Evolutionary conservation across 2,329 filamentous ascomycete species (phyloP).

Genomic region (Ophiocordyceps unilateralis): DNA sequence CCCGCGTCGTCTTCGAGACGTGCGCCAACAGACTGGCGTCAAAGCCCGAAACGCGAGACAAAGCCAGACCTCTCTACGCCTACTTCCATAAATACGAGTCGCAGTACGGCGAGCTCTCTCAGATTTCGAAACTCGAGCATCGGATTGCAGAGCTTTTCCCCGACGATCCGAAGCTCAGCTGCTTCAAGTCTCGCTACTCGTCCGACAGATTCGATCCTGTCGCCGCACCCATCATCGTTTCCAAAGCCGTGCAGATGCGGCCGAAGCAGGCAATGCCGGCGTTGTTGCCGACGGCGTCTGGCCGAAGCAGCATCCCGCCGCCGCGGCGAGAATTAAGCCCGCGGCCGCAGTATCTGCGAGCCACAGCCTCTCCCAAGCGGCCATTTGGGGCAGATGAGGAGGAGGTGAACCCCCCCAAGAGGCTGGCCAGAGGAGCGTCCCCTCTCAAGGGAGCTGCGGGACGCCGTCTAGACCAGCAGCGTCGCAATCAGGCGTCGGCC

Average conservation of each 20-base stretch:
- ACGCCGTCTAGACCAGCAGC: constrained; percentile 65
- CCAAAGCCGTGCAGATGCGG: constrained; percentile 59
- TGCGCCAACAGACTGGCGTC: constrained; percentile 68
- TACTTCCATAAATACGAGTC: constrained; percentile 96
- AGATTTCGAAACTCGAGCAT: constrained; percentile 79
- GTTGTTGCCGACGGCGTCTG: constrained; percentile 29
- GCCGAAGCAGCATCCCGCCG: constrained; percentile 26
- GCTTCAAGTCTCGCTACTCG: constrained; percentile 63
- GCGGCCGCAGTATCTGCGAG: constrained; percentile 27
- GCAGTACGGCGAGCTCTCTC: constrained; percentile 78
- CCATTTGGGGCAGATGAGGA: constrained; percentile 54
- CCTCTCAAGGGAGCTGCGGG: constrained; percentile 84
- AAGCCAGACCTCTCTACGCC: constrained; percentile 69
- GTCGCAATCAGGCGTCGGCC: constrained; percentile 44
- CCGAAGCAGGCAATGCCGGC: constrained; percentile 40
- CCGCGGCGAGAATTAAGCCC: constrained; percentile 23
- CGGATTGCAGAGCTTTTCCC: constrained; percentile 91
- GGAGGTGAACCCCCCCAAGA: constrained; percentile 59
- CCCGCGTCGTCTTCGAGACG: constrained; percentile 88
- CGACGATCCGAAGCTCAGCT: constrained; percentile 58
- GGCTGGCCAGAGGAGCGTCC: constrained; percentile 76
- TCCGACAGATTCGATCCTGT: constrained; percentile 63
- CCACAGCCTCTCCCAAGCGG: constrained; percentile 40
- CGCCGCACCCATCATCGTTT: constrained; percentile 65
- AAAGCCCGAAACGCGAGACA: constrained; percentile 55